These are phyloP conservation scores for Metarhizium robertsii DNA, from an alignment of 2,329 filamentous ascomycete genomes.

Conservation along the genomic window DNA sequence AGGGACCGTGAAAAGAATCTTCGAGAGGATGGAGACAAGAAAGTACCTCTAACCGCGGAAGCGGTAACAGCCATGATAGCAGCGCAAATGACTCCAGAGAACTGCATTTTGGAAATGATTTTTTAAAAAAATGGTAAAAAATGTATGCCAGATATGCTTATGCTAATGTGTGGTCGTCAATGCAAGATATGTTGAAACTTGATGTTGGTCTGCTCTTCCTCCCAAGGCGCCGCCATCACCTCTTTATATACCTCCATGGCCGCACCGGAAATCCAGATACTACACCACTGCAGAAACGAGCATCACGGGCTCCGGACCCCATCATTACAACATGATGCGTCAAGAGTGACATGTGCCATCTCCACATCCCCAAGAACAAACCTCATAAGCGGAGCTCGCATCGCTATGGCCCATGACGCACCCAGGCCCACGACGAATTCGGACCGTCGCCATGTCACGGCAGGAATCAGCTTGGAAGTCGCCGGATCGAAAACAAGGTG, in stretches of 20 bases:
- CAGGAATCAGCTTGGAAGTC: no score
- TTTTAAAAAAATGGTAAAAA: background rate
- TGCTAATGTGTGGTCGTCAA: no score
- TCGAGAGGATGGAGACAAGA: background rate
- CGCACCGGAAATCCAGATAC: background rate
- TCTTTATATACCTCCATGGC: background rate
- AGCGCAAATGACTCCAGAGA: slow-evolving; percentile 28
- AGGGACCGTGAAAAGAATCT: background rate
- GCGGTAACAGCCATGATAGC: slow-evolving; percentile 26
- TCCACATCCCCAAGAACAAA: background rate
- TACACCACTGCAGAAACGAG: background rate
- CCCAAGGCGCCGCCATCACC: background rate
- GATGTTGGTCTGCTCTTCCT: background rate
- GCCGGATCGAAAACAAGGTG: no score
- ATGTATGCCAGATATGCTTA: no score
- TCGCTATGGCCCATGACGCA: background rate
- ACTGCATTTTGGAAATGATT: slow-evolving; percentile 29
- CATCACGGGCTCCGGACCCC: background rate
- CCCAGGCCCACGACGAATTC: background rate
- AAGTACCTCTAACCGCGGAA: slow-evolving; percentile 10
- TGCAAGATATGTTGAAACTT: no score
- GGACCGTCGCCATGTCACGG: background rate
- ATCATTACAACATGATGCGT: background rate
- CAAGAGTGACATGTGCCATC: background rate
- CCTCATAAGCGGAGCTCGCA: background rate